Percentiles rank a stretch among this genome's conserved stretches.
Evolutionary conservation across 169 alveolate genomes (phyloP).

Genomic region (Perkinsus olseni): DNA sequence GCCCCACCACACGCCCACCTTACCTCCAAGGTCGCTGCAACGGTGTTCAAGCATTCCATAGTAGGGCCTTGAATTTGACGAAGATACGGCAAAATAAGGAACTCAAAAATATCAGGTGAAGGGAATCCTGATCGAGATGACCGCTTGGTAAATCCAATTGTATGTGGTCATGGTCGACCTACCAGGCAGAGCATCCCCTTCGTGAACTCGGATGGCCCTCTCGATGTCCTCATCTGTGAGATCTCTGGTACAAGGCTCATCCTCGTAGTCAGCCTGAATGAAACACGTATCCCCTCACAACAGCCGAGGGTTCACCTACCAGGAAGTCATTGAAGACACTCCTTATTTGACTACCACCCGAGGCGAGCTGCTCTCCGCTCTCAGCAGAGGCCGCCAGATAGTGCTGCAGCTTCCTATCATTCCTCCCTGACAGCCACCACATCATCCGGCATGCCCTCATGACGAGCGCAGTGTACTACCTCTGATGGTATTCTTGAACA

Average conservation of each 20-base stretch:
- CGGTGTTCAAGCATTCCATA: slow-evolving; percentile 54
- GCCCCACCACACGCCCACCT: slow-evolving; percentile 36
- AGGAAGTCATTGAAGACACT: slow-evolving; percentile 76
- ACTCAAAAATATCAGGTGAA: slow-evolving; percentile 91
- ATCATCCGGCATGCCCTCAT: neutral
- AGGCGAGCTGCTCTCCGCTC: slow-evolving; percentile 54
- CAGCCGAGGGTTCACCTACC: slow-evolving; percentile 22
- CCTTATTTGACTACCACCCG: slow-evolving; percentile 75
- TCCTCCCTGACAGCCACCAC: slow-evolving; percentile 51
- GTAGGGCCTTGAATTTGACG: slow-evolving; percentile 81
- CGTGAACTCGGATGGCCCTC: slow-evolving; percentile 90
- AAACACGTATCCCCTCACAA: neutral
- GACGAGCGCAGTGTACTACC: slow-evolving; percentile 25
- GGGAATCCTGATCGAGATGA: slow-evolving; percentile 54
- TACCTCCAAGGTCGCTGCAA: neutral
- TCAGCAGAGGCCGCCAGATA: slow-evolving; percentile 39
- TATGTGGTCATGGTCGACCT: neutral
- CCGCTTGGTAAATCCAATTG: neutral
- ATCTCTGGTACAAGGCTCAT: slow-evolving; percentile 59
- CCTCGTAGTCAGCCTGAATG: slow-evolving; percentile 50
- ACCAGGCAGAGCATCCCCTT: slow-evolving; percentile 98
- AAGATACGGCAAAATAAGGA: slow-evolving; percentile 85
- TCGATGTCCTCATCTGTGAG: slow-evolving; percentile 87
- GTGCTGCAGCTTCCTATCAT: slow-evolving; percentile 72
- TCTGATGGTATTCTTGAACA: slow-evolving; percentile 82